Evolutionary conservation across 1,139 yeast genomes (phyloP), one percentile per base, ranked within the genome.

Genomic region (Yamadazyma membranifaciens): DNA sequence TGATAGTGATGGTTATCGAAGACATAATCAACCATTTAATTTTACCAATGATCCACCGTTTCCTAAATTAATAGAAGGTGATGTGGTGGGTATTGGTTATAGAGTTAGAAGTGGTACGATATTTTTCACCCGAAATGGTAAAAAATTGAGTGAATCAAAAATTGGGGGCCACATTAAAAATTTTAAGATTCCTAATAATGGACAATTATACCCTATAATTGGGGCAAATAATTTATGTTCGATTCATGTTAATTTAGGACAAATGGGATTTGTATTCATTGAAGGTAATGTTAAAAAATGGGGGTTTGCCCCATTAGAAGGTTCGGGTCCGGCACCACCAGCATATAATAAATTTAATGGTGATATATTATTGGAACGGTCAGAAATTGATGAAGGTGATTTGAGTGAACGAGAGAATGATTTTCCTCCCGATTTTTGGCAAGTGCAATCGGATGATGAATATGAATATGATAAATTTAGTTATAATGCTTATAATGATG

Each of bases 61-160:
- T 45, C 82, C 83, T 1, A 47, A 54, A 34, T 49, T 76, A 31
- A 56, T 65, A 1, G 73, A 75, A 50, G 87, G 87, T 28, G 89
- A 82, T 53, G 83, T 82, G 25, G 66, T 82, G 15, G 89, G 89
- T 2, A 64, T 83, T 14, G 89, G 89, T 1, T 76, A 81, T 49
- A 67, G 84, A 48, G 73, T 78, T 3, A 64, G 79, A 42, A 65
- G 80, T 38, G 85, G 87, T 4, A 77, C 86, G 0, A 67, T 82
- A 0, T 82, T 82, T 50, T 81, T 81, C 63, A 82, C 89, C 1
- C 63, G 86, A 47, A 82, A 82, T 51, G 88, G 88, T 24, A 81
- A 81, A 55, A 81, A 81, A 54, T 58, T 82, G 26, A 78, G 80
- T 42, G 92, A 84, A 56, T 75, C 80, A 41, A 70, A 75, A 39